Evolutionary conservation across 305 asterid genomes (phyloP).

Genomic region (Ajuga reptans): DNA sequence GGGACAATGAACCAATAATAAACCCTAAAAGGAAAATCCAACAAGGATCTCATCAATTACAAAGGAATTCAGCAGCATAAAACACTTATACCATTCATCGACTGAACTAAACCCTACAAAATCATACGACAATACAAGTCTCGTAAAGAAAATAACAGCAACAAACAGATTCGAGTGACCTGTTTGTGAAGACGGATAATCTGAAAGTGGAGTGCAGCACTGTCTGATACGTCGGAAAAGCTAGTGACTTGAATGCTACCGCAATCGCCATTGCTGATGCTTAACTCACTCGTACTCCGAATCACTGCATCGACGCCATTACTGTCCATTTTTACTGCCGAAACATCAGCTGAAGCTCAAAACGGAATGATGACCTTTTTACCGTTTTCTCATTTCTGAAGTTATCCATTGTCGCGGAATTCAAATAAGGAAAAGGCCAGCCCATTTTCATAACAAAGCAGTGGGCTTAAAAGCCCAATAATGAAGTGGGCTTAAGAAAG

Average conservation of each 20-base stretch:
- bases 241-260: constrained; percentile 48
- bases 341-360: background rate
- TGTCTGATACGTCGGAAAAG: constrained; percentile 60
- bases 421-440: background rate
- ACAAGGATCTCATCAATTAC: background rate
- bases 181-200: constrained; percentile 75
- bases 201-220: constrained; percentile 57
- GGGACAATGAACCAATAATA: background rate
- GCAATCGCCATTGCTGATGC: constrained; percentile 13
- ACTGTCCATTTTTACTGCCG: constrained; percentile 22
- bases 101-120: background rate
- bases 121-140: background rate
- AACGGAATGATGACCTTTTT: background rate
- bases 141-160: background rate
- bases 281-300: constrained; percentile 14
- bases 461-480: too few species aligned
- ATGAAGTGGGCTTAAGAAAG: background rate
- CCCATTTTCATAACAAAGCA: background rate
- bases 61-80: background rate
- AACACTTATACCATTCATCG: background rate
- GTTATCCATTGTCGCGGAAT: too few species aligned
- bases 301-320: constrained; percentile 11
- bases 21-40: constrained; percentile 7
- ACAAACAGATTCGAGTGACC: constrained; percentile 26
- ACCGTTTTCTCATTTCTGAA: too few species aligned